These are phyloP conservation scores for Tuber microsphaerosporum DNA, from an alignment of 495 filamentous ascomycete species.

Conservation along the genomic window DNA sequence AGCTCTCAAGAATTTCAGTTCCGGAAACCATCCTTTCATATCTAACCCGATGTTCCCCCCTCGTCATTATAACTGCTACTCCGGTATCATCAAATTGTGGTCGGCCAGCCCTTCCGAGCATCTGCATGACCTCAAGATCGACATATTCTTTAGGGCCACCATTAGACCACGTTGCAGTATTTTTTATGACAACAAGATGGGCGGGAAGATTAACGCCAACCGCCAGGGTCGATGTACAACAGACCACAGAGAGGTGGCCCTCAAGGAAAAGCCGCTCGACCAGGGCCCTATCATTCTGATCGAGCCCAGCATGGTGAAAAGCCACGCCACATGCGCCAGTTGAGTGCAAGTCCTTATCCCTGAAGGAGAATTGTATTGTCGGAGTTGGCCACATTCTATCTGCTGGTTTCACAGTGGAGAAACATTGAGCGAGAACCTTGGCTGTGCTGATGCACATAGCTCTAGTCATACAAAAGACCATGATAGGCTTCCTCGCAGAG, in stretches of 20 bases:
- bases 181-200: conserved; percentile 87
- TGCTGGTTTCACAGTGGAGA: conserved; percentile 51
- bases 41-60: conserved; percentile 55
- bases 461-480: conserved; percentile 86
- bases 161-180: conserved; percentile 67
- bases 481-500: conserved; percentile 73
- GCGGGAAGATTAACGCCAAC: conserved; percentile 92
- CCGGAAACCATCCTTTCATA: conserved; percentile 84
- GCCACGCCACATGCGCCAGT: conserved; percentile 66
- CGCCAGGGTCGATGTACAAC: conserved; percentile 88
- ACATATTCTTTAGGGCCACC: conserved; percentile 67
- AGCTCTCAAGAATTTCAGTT: conserved; percentile 76
- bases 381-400: conserved; percentile 66
- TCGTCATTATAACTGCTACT: conserved; percentile 80
- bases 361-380: conserved; percentile 50
- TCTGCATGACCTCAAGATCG: conserved; percentile 95
- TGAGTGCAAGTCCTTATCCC: conserved; percentile 59
- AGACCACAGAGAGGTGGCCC: conserved; percentile 77
- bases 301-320: conserved; percentile 88
- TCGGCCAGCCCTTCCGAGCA: conserved; percentile 87
- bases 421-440: conserved; percentile 61
- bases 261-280: conserved; percentile 69
- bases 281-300: conserved; percentile 58
- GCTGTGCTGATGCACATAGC: conserved; percentile 72
- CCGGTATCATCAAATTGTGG: conserved; percentile 88